Evolutionary conservation across 2,329 filamentous ascomycete genomes (phyloP).

Genomic region (Fusarium globosum): DNA sequence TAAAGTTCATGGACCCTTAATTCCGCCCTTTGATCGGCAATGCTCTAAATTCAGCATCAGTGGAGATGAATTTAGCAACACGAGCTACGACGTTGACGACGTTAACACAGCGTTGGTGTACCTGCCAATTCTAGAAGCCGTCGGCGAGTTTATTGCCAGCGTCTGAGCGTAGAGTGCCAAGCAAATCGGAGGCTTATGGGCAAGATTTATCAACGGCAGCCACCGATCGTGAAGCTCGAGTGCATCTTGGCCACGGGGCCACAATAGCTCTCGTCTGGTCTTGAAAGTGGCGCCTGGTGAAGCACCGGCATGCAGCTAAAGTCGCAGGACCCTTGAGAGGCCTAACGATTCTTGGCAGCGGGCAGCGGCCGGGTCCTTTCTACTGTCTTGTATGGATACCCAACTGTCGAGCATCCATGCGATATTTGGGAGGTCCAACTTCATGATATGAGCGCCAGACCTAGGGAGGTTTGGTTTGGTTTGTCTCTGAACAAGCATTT

Average conservation of each 20-base stretch:
- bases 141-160: neutral
- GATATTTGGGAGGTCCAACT: slow-evolving; percentile 18
- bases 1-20: slow-evolving; percentile 30
- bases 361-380: slow-evolving; percentile 3
- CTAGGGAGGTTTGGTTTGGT: slow-evolving; percentile 10
- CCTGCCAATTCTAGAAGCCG: neutral
- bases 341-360: slow-evolving; percentile 29
- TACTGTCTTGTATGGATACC: neutral
- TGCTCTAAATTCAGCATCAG: slow-evolving; percentile 4
- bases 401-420: slow-evolving; percentile 23
- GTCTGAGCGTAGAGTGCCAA: neutral
- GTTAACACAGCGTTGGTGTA: neutral
- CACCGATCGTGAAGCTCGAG: slow-evolving; percentile 19
- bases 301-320: slow-evolving; percentile 22
- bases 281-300: neutral
- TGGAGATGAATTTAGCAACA: neutral
- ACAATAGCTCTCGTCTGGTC: slow-evolving; percentile 11
- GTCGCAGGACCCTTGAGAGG: slow-evolving; percentile 26
- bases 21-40: slow-evolving; percentile 18
- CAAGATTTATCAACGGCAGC: neutral
- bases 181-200: neutral
- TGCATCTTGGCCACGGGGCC: slow-evolving; percentile 20
- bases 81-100: neutral
- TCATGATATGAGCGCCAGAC: slow-evolving; percentile 13
- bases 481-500: slow-evolving; percentile 26